Base-by-base conservation (phyloP, 768 basidiomycete species). In the Mycena crocata region DNA sequence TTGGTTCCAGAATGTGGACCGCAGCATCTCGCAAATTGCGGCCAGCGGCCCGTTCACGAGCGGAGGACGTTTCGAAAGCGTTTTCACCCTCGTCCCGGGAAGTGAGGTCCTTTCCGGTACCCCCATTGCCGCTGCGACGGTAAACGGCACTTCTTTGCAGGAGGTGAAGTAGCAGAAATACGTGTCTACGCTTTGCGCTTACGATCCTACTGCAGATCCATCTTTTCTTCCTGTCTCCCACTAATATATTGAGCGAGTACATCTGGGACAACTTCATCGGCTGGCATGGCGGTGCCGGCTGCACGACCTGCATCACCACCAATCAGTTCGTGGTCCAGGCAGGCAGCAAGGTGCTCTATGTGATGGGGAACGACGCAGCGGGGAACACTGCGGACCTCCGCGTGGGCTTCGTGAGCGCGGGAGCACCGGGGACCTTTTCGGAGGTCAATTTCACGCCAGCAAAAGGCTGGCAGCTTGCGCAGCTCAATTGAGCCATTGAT, bases 141-240 rank as follows among this genome's bases (percentile, higher is more conserved):
- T 24, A n/a, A 21, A 24, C 45, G 45, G 45, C 45, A 46, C 45
- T 5, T 7, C 8, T 6, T 46, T 46, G 19, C 14, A 21, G 23
- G 45, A 46, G 45, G 45, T 46, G 23, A 46, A 44, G 15, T 37
- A 37, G 40, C 17, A 42, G n/a, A n/a, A n/a, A n/a, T 9, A 42
- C 5, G 9, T 9, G 40, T 42, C 17, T 19, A 19, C 40, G 15
- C 39, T n/a, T n/a, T n/a, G n/a, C n/a, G 42, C 39, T 57, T 28
- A 54, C 52, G 15, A 21, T 28, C 35, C 30, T 39, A 26, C 26
- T 39, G 15, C 45, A 66, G 65, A 45, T 66, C 5, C 66, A 67
- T 48, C n/a, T 66, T 23, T 66, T 62, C 46, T 67, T 67, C 45
- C 34, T 67, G 12, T 67, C 66, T 7, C 66, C 59, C 19, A 17